Conservation (phyloP, 805 yeast genomes). For the Nakazawaea ernobii region DNA sequence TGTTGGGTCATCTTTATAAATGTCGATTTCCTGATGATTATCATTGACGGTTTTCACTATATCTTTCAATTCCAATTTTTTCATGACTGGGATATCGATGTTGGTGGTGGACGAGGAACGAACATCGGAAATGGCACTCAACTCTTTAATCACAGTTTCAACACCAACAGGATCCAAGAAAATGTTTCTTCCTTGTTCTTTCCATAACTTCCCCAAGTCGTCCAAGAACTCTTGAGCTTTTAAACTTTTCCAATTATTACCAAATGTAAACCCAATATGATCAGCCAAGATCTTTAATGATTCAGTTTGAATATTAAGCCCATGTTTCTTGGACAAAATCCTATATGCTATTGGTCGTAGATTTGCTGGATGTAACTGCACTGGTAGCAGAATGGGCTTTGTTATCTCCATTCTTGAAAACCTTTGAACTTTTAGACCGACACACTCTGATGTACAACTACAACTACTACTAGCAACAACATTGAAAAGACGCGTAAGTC, state of each 20-base stretch:
- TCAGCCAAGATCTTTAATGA: slow-evolving; percentile 72
- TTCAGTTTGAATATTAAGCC: slow-evolving; percentile 80
- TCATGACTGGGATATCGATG: not conserved
- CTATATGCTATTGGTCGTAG: slow-evolving; percentile 90
- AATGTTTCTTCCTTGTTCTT: slow-evolving; percentile 80
- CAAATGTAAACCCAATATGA: slow-evolving; percentile 71
- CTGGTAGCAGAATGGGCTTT: slow-evolving; percentile 9
- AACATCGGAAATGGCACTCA: slow-evolving; percentile 12
- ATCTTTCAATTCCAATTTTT: slow-evolving; percentile 10
- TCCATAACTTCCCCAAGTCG: slow-evolving; percentile 78
- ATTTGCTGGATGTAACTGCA: slow-evolving; percentile 63
- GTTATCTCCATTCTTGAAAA: not conserved
- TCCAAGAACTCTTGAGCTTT: slow-evolving; percentile 63
- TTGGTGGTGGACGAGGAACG: not conserved
- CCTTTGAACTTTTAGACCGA: not conserved
- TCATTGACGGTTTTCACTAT: slow-evolving; percentile 9
- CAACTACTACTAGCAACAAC: too few relatives aligned
- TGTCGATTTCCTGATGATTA: slow-evolving; percentile 1
- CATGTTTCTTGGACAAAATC: slow-evolving; percentile 85
- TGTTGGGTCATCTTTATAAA: slow-evolving; percentile 1
- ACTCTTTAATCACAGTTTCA: slow-evolving; percentile 55
- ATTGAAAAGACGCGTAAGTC: too few relatives aligned
- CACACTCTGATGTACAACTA: not conserved
- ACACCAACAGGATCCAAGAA: slow-evolving; percentile 78
- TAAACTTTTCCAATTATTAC: slow-evolving; percentile 78